Base-by-base conservation (phyloP, 345 rosid genomes). In the Populus alba region DNA sequence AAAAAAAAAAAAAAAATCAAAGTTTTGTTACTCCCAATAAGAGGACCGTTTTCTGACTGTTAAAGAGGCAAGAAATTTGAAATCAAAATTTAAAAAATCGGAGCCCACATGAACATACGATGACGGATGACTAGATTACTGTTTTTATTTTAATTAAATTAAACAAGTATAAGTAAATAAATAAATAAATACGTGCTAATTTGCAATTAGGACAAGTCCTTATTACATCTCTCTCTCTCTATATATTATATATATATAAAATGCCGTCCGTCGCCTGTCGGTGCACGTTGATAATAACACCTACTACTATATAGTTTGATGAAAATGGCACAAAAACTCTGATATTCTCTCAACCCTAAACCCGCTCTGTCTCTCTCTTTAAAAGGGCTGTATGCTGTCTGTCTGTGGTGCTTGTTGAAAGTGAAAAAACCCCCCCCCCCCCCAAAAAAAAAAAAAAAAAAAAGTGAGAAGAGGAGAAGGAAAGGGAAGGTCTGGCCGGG, bases 401-500 rank as follows among this genome's bases (percentile, higher is more conserved):
- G 5, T 27, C 0, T 43, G 73, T 15, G 73, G 73, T 69, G 72
- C 29, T 70, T 18, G 55, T 43, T 69, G 72, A 17, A 16, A 70
- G 35, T 70, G 38, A 27, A 25, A 31, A 35, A 1, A 1, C n/a
- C 29, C 13, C 9, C 1, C n/a, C n/a, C n/a, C n/a, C n/a, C n/a
- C n/a, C n/a, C n/a, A n/a, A n/a, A n/a, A n/a, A n/a, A n/a, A 63
- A 27, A 3, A 3, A 18, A 1, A 8, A 3, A 8, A 29, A 7
- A 11, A 5, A 1, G 43, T 35, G 8, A 33, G 18, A 15, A n/a
- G 31, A 51, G 7, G 41, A 45, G 38, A 27, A 17, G 53, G 72
- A 12, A 33, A 68, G 31, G 7, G 25, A 47, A 72, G 78, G 53
- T 66, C 86, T 86, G 88, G 88, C 88, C 47, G 85, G 85, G 77